Evolutionary conservation across 768 basidiomycete genomes (phyloP).

Genomic region (Boletus sensibilis): DNA sequence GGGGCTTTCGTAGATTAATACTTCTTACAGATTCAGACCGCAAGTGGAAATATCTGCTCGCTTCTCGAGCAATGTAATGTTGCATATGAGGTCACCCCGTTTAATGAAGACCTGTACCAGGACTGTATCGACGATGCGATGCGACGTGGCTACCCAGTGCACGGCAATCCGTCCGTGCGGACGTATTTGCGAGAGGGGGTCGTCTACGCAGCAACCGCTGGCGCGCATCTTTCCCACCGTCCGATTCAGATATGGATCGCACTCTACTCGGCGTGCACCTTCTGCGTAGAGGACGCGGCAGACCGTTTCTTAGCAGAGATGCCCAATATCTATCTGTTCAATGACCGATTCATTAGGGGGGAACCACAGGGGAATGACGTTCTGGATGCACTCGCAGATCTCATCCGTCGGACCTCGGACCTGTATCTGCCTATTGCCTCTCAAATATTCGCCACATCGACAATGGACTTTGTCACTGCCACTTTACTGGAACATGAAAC

Average conservation of each 20-base stretch:
- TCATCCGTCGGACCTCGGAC: slow-evolving; percentile 30
- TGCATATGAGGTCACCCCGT: slow-evolving; percentile 5
- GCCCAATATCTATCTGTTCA: too few species aligned
- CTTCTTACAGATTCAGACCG: slow-evolving; percentile 3
- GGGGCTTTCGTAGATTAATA: not conserved
- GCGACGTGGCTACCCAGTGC: slow-evolving; percentile 26
- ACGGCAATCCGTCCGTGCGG: slow-evolving; percentile 19
- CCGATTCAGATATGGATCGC: slow-evolving; percentile 31
- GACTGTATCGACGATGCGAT: too few species aligned
- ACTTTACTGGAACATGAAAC: slow-evolving; percentile 34
- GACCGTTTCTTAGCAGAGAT: slow-evolving; percentile 20
- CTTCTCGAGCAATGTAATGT: slow-evolving; percentile 18
- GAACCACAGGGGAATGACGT: slow-evolving; percentile 22
- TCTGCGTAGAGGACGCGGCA: slow-evolving; percentile 37
- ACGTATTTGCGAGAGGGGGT: slow-evolving; percentile 35
- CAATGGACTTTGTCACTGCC: slow-evolving; percentile 36
- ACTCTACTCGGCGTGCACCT: slow-evolving; percentile 28
- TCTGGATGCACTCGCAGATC: slow-evolving; percentile 23
- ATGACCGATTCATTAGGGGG: slow-evolving; percentile 17
- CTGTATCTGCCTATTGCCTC: slow-evolving; percentile 31
- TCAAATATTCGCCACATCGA: slow-evolving; percentile 37
- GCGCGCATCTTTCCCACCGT: slow-evolving; percentile 27
- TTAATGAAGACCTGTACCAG: slow-evolving; percentile 15
- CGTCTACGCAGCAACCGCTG: slow-evolving; percentile 23
- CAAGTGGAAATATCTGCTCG: slow-evolving; percentile 9